These are phyloP conservation scores for Trichocladium antarcticum DNA, from an alignment of 495 filamentous ascomycete genomes.

Conservation along the genomic window DNA sequence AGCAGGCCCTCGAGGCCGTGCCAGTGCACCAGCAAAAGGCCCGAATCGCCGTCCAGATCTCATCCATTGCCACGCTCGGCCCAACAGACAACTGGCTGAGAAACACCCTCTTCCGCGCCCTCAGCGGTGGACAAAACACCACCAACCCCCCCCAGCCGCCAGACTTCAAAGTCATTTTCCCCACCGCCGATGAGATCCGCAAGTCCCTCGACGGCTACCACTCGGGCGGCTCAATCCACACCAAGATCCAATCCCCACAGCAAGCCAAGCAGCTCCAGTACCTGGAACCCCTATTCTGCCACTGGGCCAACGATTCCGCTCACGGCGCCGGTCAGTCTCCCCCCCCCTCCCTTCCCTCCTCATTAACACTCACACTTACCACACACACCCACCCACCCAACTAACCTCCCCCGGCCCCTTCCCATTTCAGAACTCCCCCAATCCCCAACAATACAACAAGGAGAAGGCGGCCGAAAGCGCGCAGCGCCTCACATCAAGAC, in stretches of 20 bases:
- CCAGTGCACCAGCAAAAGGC: slow-evolving; percentile 30
- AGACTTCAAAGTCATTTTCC: slow-evolving; percentile 57
- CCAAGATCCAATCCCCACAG: slow-evolving; percentile 53
- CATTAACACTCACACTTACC: too few relatives aligned
- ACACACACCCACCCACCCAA: too few relatives aligned
- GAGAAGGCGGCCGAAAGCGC: slow-evolving; percentile 50
- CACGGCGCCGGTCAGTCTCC: slow-evolving; percentile 24
- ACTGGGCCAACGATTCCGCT: slow-evolving; percentile 52
- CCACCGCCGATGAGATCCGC: slow-evolving; percentile 69
- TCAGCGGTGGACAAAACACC: slow-evolving; percentile 24
- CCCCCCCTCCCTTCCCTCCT: neutral
- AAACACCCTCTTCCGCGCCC: slow-evolving; percentile 48
- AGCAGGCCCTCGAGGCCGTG: slow-evolving; percentile 47
- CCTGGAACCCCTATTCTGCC: slow-evolving; percentile 54
- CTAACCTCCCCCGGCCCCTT: too few relatives aligned
- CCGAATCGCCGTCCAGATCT: slow-evolving; percentile 64
- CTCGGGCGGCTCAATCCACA: slow-evolving; percentile 74
- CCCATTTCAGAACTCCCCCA: too few relatives aligned
- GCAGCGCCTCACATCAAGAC: slow-evolving; percentile 91
- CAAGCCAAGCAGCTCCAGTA: slow-evolving; percentile 70
- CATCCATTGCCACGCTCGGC: slow-evolving; percentile 74
- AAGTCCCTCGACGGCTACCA: slow-evolving; percentile 65
- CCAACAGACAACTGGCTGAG: slow-evolving; percentile 63
- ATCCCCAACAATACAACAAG: too few relatives aligned
- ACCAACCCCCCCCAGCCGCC: neutral